Percentiles rank a stretch among this genome's conserved stretches.
These are phyloP conservation scores for Andrographis paniculata DNA, from an alignment of 305 asterid genomes.

Conservation along the genomic window DNA sequence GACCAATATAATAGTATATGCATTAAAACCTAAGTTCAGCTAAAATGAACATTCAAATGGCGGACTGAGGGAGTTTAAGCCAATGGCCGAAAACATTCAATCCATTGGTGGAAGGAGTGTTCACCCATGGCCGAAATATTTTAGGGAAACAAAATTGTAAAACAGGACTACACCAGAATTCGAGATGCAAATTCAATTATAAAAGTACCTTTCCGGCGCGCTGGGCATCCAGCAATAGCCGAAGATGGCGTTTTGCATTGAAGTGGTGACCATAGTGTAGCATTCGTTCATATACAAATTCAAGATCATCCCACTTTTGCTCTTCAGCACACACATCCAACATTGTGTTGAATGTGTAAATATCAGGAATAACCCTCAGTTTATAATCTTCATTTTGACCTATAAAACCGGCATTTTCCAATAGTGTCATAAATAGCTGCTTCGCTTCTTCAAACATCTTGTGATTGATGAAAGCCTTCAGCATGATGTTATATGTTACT, in stretches of 20 bases:
- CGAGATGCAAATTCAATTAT: not conserved
- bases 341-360: slow-evolving; percentile 76
- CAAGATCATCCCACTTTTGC: slow-evolving; percentile 78
- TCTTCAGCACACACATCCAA: slow-evolving; percentile 55
- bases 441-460: slow-evolving; percentile 72
- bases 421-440: slow-evolving; percentile 41
- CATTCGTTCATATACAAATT: slow-evolving; percentile 59
- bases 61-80: no score
- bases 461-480: slow-evolving; percentile 63
- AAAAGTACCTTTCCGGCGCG: slow-evolving; percentile 71
- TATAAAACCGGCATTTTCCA: slow-evolving; percentile 39
- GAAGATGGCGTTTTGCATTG: slow-evolving; percentile 78
- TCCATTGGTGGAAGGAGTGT: no score
- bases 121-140: not conserved
- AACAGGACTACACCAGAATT: no score
- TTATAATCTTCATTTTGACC: slow-evolving; percentile 33
- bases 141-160: no score
- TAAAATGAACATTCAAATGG: no score
- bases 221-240: slow-evolving; percentile 44
- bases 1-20: no score
- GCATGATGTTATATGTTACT: slow-evolving; percentile 70
- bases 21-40: no score
- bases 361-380: slow-evolving; percentile 59
- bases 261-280: slow-evolving; percentile 65
- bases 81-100: no score